Conservation (phyloP, 495 filamentous ascomycete species). For the Hypomontagnella submonticulosa region DNA sequence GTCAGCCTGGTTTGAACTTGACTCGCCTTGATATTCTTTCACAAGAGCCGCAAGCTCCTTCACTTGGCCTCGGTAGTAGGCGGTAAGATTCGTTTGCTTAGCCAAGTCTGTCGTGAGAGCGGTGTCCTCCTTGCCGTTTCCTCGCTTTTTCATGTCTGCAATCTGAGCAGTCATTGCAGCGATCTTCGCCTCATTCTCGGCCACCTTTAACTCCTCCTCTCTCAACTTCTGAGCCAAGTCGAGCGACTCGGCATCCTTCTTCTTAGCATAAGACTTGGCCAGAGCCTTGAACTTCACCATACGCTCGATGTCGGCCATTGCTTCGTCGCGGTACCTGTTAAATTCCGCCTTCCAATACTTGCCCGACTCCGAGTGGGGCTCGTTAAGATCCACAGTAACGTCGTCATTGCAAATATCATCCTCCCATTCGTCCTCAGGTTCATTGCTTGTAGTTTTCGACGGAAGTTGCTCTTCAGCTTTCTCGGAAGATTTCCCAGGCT, state of each 20-base stretch:
- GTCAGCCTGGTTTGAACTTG: conserved; percentile 40
- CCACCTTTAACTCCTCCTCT: conserved; percentile 69
- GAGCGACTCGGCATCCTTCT: conserved; percentile 84
- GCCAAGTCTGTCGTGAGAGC: conserved; percentile 68
- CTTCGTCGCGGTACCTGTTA: conserved; percentile 81
- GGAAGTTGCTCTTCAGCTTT: conserved; percentile 35
- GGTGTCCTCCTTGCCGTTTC: conserved; percentile 59
- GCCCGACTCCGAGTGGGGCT: conserved; percentile 85
- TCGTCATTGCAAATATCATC: conserved; percentile 64
- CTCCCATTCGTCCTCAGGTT: conserved; percentile 56
- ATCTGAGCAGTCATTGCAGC: conserved; percentile 69
- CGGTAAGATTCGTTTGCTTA: conserved; percentile 73
- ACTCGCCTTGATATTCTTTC: conserved; percentile 56
- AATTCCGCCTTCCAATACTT: conserved; percentile 95
- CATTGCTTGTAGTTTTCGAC: conserved; percentile 45
- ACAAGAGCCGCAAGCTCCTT: conserved; percentile 68
- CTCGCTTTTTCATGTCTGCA: conserved; percentile 49
- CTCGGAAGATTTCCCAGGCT: conserved; percentile 32
- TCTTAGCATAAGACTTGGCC: conserved; percentile 88
- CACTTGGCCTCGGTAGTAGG: conserved; percentile 74
- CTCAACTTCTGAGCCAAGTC: conserved; percentile 76
- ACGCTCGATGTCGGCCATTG: conserved; percentile 80
- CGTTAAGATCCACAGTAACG: conserved; percentile 78
- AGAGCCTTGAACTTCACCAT: conserved; percentile 82
- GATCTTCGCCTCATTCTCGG: conserved; percentile 69